Percentiles rank a stretch among this genome's conserved stretches.
Evolutionary conservation across 352 stramenopile species (phyloP).

Genomic region (Globisporangium heterothallicum): DNA sequence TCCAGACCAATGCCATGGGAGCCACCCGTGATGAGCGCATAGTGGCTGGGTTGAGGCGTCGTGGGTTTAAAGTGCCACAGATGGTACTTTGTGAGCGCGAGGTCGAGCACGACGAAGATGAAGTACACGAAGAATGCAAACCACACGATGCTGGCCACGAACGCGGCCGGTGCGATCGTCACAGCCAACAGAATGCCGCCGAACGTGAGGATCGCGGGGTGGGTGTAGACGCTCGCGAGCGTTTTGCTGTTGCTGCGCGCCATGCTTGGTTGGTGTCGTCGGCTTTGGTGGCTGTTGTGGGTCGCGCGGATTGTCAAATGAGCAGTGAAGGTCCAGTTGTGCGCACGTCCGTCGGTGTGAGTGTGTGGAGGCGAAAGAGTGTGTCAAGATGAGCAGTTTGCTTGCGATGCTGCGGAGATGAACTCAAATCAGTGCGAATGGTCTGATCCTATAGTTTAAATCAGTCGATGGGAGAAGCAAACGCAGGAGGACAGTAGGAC

Average conservation of each 20-base stretch:
- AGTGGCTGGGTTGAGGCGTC: constrained; percentile 19
- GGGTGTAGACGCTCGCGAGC: constrained; percentile 9
- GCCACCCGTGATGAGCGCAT: constrained; percentile 60
- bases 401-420: too few species aligned
- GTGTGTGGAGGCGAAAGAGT: too few species aligned
- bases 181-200: constrained; percentile 25
- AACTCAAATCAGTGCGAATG: too few species aligned
- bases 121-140: constrained; percentile 30
- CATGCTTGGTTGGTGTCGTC: too few species aligned
- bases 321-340: too few species aligned
- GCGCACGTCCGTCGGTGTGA: too few species aligned
- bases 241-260: constrained; percentile 5
- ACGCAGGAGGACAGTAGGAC: too few species aligned
- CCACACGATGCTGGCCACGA: constrained; percentile 18
- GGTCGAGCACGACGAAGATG: constrained; percentile 25
- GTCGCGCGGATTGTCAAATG: too few species aligned
- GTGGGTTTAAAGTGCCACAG: constrained; percentile 33
- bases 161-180: constrained; percentile 12
- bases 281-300: too few species aligned
- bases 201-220: constrained; percentile 13
- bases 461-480: too few species aligned
- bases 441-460: too few species aligned
- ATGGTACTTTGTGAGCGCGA: constrained; percentile 43
- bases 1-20: constrained; percentile 66
- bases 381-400: too few species aligned